A percentile compares a stretch with the other conserved stretches of the same genome.
phyloP scores from a whole-genome alignment of 495 filamentous ascomycete species.

The Oidiodendron maius region DNA sequence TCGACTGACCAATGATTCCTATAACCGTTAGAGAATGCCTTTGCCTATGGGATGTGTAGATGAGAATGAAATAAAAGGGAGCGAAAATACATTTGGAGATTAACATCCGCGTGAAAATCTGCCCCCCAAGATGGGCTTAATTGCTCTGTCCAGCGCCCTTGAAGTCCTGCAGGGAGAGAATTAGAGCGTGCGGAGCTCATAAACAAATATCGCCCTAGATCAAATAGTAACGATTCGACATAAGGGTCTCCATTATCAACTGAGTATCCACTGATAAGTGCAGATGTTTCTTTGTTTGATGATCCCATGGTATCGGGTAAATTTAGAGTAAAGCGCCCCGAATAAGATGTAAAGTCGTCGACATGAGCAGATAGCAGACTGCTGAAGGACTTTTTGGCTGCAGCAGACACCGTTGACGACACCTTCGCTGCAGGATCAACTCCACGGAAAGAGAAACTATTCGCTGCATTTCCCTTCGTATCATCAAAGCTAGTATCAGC shows the following conservation, averaged over 20 bases:
- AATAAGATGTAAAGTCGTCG: constrained; percentile 31
- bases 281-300: constrained; percentile 27
- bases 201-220: constrained; percentile 40
- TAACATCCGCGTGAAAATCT: constrained; percentile 47
- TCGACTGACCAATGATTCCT: constrained; percentile 24
- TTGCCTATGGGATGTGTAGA: too few species aligned
- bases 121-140: constrained; percentile 35
- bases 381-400: constrained; percentile 23
- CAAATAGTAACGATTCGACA: constrained; percentile 38
- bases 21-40: too few species aligned
- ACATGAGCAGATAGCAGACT: constrained; percentile 30
- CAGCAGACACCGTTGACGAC: constrained; percentile 23
- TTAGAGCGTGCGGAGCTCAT: constrained; percentile 34
- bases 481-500: constrained; percentile 42
- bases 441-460: constrained; percentile 39
- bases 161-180: constrained; percentile 21
- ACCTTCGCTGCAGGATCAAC: constrained; percentile 28
- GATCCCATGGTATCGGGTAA: constrained; percentile 36
- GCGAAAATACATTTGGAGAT: constrained; percentile 52
- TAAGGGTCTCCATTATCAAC: constrained; percentile 32
- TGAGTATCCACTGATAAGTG: constrained; percentile 30
- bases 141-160: constrained; percentile 5
- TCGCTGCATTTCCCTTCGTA: constrained; percentile 33
- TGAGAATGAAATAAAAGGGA: too few species aligned
- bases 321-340: constrained; percentile 30